These are phyloP conservation scores for Paraconiothyrium sp. DNA, from an alignment of 2,329 filamentous ascomycete genomes.

Conservation along the genomic window DNA sequence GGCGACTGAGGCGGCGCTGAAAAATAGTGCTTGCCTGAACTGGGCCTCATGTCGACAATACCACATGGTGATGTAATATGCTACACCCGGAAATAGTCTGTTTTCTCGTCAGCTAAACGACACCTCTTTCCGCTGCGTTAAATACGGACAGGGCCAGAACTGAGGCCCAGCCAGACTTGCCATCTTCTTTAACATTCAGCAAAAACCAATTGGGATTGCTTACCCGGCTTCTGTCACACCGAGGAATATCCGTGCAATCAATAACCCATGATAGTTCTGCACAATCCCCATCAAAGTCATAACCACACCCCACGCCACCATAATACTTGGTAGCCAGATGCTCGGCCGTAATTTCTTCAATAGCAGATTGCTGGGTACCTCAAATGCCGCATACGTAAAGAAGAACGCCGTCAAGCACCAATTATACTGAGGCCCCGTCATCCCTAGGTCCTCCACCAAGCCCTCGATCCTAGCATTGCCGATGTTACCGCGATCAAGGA, in stretches of 20 bases:
- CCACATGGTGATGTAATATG: conserved; percentile 70
- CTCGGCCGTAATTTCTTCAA: conserved; percentile 66
- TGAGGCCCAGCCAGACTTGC: too few relatives aligned
- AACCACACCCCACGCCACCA: conserved; percentile 60
- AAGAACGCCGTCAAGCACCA: conserved; percentile 74
- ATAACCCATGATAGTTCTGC: conserved; percentile 55
- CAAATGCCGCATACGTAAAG: conserved; percentile 58
- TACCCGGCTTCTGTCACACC: conserved; percentile 49
- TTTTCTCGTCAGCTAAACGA: conserved; percentile 3
- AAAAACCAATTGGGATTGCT: background rate
- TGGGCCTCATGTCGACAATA: conserved; percentile 69
- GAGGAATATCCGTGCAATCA: conserved; percentile 58
- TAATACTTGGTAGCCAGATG: conserved; percentile 56
- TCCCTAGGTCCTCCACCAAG: conserved; percentile 36
- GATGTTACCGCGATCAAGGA: conserved; percentile 46
- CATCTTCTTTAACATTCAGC: too few relatives aligned
- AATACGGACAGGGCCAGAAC: background rate
- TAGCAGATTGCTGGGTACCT: conserved; percentile 68
- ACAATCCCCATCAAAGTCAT: conserved; percentile 62
- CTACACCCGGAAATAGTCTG: conserved; percentile 45
- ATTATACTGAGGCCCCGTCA: conserved; percentile 68
- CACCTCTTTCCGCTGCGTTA: background rate
- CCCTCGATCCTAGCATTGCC: conserved; percentile 57
- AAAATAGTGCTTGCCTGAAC: conserved; percentile 67
- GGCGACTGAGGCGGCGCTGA: conserved; percentile 65